Percentiles rank a stretch among this genome's conserved stretches.
These are phyloP conservation scores for Berkeleyomyces rouxiae DNA, from an alignment of 2,329 filamentous ascomycete species.

Conservation along the genomic window DNA sequence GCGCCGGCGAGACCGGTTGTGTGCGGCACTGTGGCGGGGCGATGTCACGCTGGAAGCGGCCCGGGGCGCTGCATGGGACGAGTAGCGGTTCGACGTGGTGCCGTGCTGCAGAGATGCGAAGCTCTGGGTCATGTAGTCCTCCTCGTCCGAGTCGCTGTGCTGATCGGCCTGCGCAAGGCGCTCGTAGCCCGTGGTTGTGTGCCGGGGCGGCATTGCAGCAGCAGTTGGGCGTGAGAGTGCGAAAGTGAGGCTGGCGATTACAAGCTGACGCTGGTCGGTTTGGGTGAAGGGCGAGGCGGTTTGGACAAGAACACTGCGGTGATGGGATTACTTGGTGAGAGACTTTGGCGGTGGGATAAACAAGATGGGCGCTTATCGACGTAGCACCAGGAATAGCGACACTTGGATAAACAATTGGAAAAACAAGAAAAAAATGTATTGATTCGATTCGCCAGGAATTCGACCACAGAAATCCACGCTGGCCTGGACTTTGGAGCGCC, in stretches of 20 bases:
- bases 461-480: no score
- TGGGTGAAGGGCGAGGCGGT: no score
- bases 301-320: no score
- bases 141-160: slow-evolving; percentile 49
- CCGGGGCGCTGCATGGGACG: slow-evolving; percentile 39
- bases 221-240: background rate
- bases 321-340: no score
- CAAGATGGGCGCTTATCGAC: no score
- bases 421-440: no score
- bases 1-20: slow-evolving; percentile 18
- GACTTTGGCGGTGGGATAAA: no score
- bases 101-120: slow-evolving; percentile 38
- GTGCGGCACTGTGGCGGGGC: slow-evolving; percentile 18
- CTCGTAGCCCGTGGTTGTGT: slow-evolving; percentile 68
- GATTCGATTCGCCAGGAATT: no score
- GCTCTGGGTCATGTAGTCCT: slow-evolving; percentile 38
- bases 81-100: slow-evolving; percentile 39
- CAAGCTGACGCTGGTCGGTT: background rate
- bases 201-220: slow-evolving; percentile 48
- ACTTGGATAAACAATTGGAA: no score
- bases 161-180: slow-evolving; percentile 69
- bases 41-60: slow-evolving; percentile 37
- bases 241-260: background rate
- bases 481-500: no score
- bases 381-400: no score